These are phyloP conservation scores for Gigaspora rosea DNA, from an alignment of 192 early-diverging fungal species.

Conservation along the genomic window DNA sequence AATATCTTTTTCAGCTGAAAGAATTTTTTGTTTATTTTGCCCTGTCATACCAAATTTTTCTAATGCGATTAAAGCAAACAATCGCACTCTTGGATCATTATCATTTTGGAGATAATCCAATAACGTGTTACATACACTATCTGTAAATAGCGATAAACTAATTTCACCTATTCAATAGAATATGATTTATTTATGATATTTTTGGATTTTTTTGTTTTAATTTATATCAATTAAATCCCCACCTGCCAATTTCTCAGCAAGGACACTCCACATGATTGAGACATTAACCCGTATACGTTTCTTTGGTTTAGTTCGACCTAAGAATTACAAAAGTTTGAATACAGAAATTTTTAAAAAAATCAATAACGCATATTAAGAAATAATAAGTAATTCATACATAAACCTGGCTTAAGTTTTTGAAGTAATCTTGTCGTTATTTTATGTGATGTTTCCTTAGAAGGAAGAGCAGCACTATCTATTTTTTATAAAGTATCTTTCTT, in stretches of 20 bases:
- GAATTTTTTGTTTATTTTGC: conserved; percentile 42
- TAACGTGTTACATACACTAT: conserved; percentile 49
- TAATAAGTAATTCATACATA: not conserved
- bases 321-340: conserved; percentile 24
- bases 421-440: conserved; percentile 47
- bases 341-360: not conserved
- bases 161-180: conserved; percentile 37
- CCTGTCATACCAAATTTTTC: conserved; percentile 62
- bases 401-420: conserved; percentile 45
- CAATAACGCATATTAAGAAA: too few relatives aligned
- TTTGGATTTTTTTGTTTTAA: too few relatives aligned
- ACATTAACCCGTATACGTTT: conserved; percentile 51
- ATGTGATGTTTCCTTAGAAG: conserved; percentile 51
- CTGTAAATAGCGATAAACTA: conserved; percentile 47
- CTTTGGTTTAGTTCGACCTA: conserved; percentile 32
- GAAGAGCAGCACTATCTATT: conserved; percentile 53
- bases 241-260: conserved; percentile 58
- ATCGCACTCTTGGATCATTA: conserved; percentile 45
- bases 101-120: conserved; percentile 45
- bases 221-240: not conserved
- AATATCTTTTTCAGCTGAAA: conserved; percentile 35
- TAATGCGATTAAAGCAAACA: conserved; percentile 56
- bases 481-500: not conserved
- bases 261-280: conserved; percentile 53
- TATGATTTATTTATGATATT: too few relatives aligned